Percentiles rank a stretch among this genome's conserved stretches.
Conservation (phyloP, 371 early-diverging fungal species). For the Blakeslea trispora region DNA sequence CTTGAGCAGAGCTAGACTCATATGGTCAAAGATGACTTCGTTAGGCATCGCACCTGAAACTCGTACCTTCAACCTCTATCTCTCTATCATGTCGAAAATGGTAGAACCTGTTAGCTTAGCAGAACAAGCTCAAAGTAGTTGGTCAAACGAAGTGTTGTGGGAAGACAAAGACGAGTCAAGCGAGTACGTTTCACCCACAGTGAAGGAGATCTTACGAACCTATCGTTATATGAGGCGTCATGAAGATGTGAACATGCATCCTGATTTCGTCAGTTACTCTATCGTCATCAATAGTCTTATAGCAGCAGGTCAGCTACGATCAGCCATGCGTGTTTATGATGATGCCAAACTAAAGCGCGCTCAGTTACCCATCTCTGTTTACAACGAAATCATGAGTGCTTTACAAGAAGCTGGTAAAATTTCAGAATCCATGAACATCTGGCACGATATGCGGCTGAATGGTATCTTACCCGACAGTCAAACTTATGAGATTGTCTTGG, state of each 20-base stretch:
- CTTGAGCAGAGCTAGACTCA: slow-evolving; percentile 11
- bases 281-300: slow-evolving; percentile 39
- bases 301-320: slow-evolving; percentile 23
- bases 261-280: slow-evolving; percentile 46
- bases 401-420: slow-evolving; percentile 26
- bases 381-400: slow-evolving; percentile 33
- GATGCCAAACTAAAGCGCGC: slow-evolving; percentile 31
- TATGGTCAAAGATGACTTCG: slow-evolving; percentile 33
- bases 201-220: slow-evolving; percentile 21
- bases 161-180: neutral
- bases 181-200: slow-evolving; percentile 6
- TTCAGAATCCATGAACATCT: slow-evolving; percentile 47
- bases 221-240: slow-evolving; percentile 33
- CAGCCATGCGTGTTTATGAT: slow-evolving; percentile 39
- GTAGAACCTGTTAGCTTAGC: slow-evolving; percentile 5
- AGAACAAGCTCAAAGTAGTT: neutral
- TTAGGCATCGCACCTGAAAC: slow-evolving; percentile 33
- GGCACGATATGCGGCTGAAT: slow-evolving; percentile 43
- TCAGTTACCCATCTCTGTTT: slow-evolving; percentile 23
- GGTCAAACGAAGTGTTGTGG: neutral
- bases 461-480: slow-evolving; percentile 30
- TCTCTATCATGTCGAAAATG: slow-evolving; percentile 25
- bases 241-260: slow-evolving; percentile 13
- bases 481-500: slow-evolving; percentile 42
- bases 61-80: slow-evolving; percentile 39